Percentiles rank a stretch among this genome's conserved stretches.
Conservation (phyloP, 148 eudicot species). For the Fagopyrum esculentum region DNA sequence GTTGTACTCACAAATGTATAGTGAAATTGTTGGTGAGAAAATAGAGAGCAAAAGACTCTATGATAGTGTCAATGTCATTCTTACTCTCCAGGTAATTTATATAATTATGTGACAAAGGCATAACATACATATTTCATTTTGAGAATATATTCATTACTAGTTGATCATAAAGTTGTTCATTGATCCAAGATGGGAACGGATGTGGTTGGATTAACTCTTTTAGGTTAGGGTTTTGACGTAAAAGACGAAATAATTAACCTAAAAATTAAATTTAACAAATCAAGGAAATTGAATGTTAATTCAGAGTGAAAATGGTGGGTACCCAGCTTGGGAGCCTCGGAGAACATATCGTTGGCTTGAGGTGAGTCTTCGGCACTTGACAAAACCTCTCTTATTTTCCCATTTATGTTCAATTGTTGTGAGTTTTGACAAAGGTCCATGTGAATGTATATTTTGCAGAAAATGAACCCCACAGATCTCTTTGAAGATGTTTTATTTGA, state of each 20-base stretch:
- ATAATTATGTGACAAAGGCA: no score
- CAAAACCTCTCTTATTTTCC: neutral
- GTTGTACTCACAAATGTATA: slow-evolving; percentile 38
- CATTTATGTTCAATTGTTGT: no score
- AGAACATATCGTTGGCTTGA: slow-evolving; percentile 34
- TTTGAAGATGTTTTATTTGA: slow-evolving; percentile 41
- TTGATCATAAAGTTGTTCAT: no score
- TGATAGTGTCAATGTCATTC: slow-evolving; percentile 62
- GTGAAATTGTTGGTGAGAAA: slow-evolving; percentile 39
- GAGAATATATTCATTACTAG: no score
- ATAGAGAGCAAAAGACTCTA: slow-evolving; percentile 33
- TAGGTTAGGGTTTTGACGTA: no score
- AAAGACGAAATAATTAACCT: no score
- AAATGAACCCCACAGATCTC: slow-evolving; percentile 47
- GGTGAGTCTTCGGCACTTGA: slow-evolving; percentile 16
- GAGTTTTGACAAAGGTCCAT: neutral
- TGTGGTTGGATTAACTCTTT: no score
- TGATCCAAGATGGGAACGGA: no score
- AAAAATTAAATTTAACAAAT: no score
- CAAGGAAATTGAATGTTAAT: neutral
- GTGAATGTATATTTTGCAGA: slow-evolving; percentile 15
- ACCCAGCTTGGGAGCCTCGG: slow-evolving; percentile 44
- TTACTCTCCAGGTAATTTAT: slow-evolving; percentile 44
- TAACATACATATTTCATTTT: no score
- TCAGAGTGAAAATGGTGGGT: slow-evolving; percentile 49